These are phyloP conservation scores for Candida namnaoensis DNA, from an alignment of 805 yeast genomes.

Conservation along the genomic window DNA sequence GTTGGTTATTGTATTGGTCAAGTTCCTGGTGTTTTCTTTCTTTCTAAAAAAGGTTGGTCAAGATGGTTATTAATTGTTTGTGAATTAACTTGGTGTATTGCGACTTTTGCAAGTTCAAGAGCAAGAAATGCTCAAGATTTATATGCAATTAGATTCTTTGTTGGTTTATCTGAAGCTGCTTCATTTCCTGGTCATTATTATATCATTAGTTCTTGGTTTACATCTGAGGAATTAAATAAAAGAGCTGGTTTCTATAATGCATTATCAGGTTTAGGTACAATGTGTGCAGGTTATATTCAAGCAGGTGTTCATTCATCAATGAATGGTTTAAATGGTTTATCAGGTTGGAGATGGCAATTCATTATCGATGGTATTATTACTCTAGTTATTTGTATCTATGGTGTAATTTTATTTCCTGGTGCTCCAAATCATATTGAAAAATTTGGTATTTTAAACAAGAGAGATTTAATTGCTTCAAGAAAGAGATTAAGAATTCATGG, in stretches of 20 bases:
- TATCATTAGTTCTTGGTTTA: slow-evolving; percentile 39
- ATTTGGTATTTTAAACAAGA: too few species aligned
- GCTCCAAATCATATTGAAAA: too few species aligned
- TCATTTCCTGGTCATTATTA: slow-evolving; percentile 41
- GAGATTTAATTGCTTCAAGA: too few species aligned
- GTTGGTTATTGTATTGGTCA: slow-evolving; percentile 1
- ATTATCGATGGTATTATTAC: slow-evolving; percentile 40
- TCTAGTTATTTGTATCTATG: slow-evolving; percentile 2
- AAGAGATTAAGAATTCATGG: too few species aligned
- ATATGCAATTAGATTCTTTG: slow-evolving; percentile 50
- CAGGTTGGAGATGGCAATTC: slow-evolving; percentile 69
- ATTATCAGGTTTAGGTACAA: slow-evolving; percentile 22
- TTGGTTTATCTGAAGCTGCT: slow-evolving; percentile 30
- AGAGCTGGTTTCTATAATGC: slow-evolving; percentile 1
- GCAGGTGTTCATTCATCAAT: slow-evolving; percentile 41
- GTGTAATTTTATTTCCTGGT: too few species aligned
- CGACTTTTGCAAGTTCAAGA: slow-evolving; percentile 2
- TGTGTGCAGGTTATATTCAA: slow-evolving; percentile 56
- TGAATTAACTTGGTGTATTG: slow-evolving; percentile 6
- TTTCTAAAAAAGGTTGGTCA: not conserved
- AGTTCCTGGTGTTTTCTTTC: not conserved
- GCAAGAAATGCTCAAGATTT: slow-evolving; percentile 13
- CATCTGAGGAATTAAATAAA: slow-evolving; percentile 30
- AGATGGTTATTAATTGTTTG: slow-evolving; percentile 4
- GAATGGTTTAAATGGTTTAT: slow-evolving; percentile 41